phyloP scores from a whole-genome alignment of 148 eudicot species.

The Gaultheria prostrata region DNA sequence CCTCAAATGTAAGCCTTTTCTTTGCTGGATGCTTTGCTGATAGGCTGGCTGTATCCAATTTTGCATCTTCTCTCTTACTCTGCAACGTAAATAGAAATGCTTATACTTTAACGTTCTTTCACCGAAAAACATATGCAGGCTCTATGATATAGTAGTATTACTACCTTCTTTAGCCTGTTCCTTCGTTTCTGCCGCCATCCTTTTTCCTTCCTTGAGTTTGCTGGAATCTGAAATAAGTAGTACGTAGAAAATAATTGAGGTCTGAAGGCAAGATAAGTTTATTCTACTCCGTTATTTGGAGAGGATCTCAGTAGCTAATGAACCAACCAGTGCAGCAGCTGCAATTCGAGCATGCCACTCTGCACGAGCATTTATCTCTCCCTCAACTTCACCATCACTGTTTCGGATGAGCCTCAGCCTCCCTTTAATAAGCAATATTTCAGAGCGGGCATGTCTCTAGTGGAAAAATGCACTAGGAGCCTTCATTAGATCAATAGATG shows the following conservation, averaged over 20 bases:
- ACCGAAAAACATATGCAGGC: not conserved
- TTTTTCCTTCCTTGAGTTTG: conserved; percentile 43
- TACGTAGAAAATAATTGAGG: not conserved
- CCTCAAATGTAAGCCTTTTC: conserved; percentile 49
- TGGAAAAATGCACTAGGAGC: conserved; percentile 6
- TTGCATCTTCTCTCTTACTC: conserved; percentile 25
- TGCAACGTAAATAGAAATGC: conserved; percentile 23
- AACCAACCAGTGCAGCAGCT: conserved; percentile 58
- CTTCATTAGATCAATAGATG: not conserved
- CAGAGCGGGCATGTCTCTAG: conserved; percentile 81
- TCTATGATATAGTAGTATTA: conserved; percentile 9
- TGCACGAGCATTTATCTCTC: conserved; percentile 51
- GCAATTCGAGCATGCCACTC: conserved; percentile 64
- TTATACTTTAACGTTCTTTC: not conserved
- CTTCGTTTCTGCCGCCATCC: conserved; percentile 62
- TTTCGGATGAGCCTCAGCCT: conserved; percentile 73
- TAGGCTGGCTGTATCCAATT: conserved; percentile 21
- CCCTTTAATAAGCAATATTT: conserved; percentile 63
- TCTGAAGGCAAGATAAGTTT: not conserved
- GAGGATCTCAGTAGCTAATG: not conserved
- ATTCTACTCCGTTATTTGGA: not conserved
- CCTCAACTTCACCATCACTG: conserved; percentile 71
- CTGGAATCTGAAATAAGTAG: conserved; percentile 13
- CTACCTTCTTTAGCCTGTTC: conserved; percentile 52
- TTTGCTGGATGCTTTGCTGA: conserved; percentile 42